Evolutionary conservation across 306 rosid species (phyloP), one percentile per base, ranked within the genome.

Genomic region (Mucuna pruriens): DNA sequence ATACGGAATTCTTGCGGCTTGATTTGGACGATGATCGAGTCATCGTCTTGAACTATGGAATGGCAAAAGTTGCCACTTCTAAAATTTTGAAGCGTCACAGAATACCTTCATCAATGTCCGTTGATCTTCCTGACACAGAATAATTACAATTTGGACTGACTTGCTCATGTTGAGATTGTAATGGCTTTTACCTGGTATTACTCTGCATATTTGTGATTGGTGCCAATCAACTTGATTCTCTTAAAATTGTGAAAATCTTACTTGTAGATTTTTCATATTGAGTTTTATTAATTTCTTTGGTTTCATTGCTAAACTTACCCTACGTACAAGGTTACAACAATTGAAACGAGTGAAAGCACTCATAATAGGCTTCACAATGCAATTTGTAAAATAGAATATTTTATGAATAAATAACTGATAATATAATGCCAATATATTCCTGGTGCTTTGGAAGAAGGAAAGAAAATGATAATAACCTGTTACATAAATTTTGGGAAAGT

Each of bases 11-110:
- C 45, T 80, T 94, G 72, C 91, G 97, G 19, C 84, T 94, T 82
- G 98, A 94, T 90, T 80, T 94, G 88, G 98, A 94, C 16, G 97
- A 94, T 74, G 97, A 94, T 44, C 87, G 92, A 84, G 96, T 94
- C 55, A 85, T 91, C 70, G 97, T 76, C 74, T 86, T 94, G 89
- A 89, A 89, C 79, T 87, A 74, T 67, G 76, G 74, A 67, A 74
- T 39, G 55, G 98, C 98, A 4, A 89, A 92, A 88, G 36, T 82
- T 45, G 98, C 96, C 8, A 89, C 92, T 72, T 86, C 91, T 7
- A 86, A 83, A 75, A 90, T 94, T 81, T 84, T 94, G 88, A 88
- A 76, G 81, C 94, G 97, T 78, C 97, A 94, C 54, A 84, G 97
- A 84, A 94, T 92, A 82, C 92, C 96, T 72, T 90, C 93, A 12